Conservation (phyloP, 2,329 filamentous ascomycete species). For the Fusarium heterosporum region DNA sequence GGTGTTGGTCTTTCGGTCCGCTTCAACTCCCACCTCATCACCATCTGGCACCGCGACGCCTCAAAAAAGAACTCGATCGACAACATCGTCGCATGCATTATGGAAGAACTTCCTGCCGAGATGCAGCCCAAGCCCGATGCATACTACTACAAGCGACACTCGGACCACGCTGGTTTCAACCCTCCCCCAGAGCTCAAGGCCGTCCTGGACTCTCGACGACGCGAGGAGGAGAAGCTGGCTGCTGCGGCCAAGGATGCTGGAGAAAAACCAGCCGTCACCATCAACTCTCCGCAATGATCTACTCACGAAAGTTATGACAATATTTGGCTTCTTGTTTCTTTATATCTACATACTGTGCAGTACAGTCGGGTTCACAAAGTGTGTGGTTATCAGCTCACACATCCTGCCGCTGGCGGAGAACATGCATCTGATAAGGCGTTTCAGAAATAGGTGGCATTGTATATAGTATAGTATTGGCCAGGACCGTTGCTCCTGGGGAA, state of each 20-base stretch:
- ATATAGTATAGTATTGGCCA: constrained; percentile 16
- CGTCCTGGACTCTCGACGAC: constrained; percentile 67
- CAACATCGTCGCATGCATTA: constrained; percentile 76
- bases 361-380: constrained; percentile 20
- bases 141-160: constrained; percentile 91
- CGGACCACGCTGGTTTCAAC: constrained; percentile 86
- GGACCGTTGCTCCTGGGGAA: constrained; percentile 31
- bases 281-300: constrained; percentile 46
- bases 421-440: constrained; percentile 49
- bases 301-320: constrained; percentile 30
- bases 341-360: constrained; percentile 1
- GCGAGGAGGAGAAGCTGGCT: constrained; percentile 54
- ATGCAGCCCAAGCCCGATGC: constrained; percentile 76
- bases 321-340: constrained; percentile 14
- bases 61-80: constrained; percentile 84
- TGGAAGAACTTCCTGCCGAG: constrained; percentile 78
- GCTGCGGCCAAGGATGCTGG: constrained; percentile 37
- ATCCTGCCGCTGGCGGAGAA: constrained; percentile 30
- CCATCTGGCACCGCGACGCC: constrained; percentile 92
- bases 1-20: constrained; percentile 88
- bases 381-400: constrained; percentile 28
- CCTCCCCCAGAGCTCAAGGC: constrained; percentile 69
- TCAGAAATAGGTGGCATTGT: constrained; percentile 42
- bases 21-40: constrained; percentile 89
- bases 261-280: constrained; percentile 45